A percentile compares a stretch with the other conserved stretches of the same genome.
Conservation (phyloP, 495 filamentous ascomycete species). For the Penicillium chermesinum region DNA sequence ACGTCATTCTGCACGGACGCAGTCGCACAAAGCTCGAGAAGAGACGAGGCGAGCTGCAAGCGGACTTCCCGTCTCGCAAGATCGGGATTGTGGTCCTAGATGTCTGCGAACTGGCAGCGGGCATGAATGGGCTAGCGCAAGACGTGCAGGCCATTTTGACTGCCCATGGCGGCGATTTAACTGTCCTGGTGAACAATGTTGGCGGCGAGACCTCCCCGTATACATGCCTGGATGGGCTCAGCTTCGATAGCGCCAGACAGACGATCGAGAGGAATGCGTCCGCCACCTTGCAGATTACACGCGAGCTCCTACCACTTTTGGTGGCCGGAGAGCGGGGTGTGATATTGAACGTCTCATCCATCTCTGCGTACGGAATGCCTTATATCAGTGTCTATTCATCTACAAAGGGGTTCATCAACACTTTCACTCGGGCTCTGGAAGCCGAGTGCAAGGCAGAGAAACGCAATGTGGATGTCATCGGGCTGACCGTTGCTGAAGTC, state of each 20-base stretch:
- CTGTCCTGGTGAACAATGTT: conserved; percentile 48
- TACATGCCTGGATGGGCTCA: conserved; percentile 16
- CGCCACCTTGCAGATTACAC: conserved; percentile 41
- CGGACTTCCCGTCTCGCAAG: conserved; percentile 24
- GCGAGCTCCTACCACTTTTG: conserved; percentile 31
- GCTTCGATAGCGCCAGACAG: conserved; percentile 18
- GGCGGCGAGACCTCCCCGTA: conserved; percentile 26
- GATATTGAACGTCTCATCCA: conserved; percentile 41
- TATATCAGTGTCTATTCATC: conserved; percentile 31
- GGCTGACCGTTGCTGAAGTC: conserved; percentile 23
- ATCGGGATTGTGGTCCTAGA: conserved; percentile 29
- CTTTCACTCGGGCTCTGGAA: conserved; percentile 26
- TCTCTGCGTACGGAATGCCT: conserved; percentile 29
- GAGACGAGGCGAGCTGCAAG: conserved; percentile 22
- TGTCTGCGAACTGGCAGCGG: conserved; percentile 15
- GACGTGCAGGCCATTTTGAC: conserved; percentile 16
- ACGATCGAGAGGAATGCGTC: conserved; percentile 33
- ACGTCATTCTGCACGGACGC: conserved; percentile 53
- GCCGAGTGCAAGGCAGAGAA: conserved; percentile 26
- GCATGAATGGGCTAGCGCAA: conserved; percentile 17
- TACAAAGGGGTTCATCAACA: conserved; percentile 35
- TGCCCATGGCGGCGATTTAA: conserved; percentile 19
- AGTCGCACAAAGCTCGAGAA: conserved; percentile 40
- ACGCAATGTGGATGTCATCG: conserved; percentile 25
- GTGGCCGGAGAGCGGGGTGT: conserved; percentile 24